Evolutionary conservation across 2,329 filamentous ascomycete genomes (phyloP).

Genomic region (Aspergillus sp.): DNA sequence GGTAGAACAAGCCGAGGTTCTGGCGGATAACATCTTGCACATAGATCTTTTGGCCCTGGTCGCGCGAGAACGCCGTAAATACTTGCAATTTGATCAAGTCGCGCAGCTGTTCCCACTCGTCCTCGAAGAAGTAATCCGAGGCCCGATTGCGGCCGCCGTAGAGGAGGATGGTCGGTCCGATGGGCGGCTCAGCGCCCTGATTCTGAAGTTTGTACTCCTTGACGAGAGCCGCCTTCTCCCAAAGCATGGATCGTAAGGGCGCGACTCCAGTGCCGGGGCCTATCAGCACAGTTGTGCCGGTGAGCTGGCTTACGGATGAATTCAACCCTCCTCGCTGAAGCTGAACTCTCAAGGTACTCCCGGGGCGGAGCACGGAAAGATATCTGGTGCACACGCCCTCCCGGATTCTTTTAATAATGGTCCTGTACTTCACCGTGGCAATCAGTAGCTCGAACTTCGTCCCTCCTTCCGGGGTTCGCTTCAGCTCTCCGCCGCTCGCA

Average conservation of each 20-base stretch:
- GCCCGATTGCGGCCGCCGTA: constrained; percentile 76
- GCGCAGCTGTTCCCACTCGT: constrained; percentile 66
- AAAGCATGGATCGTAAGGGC: constrained; percentile 77
- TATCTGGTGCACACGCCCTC: constrained; percentile 91
- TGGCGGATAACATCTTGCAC: constrained; percentile 64
- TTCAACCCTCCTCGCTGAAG: constrained; percentile 55
- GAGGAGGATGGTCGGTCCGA: constrained; percentile 63
- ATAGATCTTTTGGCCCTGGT: constrained; percentile 64
- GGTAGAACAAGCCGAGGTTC: constrained; percentile 50
- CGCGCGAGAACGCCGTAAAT: constrained; percentile 68
- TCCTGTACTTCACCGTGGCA: constrained; percentile 88
- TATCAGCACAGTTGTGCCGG: constrained; percentile 69
- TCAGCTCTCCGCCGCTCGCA: constrained; percentile 65
- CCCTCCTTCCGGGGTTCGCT: constrained; percentile 33
- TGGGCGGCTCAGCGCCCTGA: constrained; percentile 24
- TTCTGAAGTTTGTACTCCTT: constrained; percentile 31
- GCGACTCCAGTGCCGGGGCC: constrained; percentile 86
- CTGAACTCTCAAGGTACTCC: constrained; percentile 60
- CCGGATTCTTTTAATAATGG: constrained; percentile 78
- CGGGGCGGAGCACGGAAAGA: constrained; percentile 62
- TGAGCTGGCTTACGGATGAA: constrained; percentile 47
- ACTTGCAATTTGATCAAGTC: constrained; percentile 51
- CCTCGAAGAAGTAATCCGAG: constrained; percentile 77
- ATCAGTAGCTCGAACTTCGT: constrained; percentile 70
- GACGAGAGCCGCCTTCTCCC: constrained; percentile 60